Percentiles rank a stretch among this genome's conserved stretches.
These are phyloP conservation scores for Sarocladiaceae sp. DNA, from an alignment of 2,329 filamentous ascomycete species.

Conservation along the genomic window DNA sequence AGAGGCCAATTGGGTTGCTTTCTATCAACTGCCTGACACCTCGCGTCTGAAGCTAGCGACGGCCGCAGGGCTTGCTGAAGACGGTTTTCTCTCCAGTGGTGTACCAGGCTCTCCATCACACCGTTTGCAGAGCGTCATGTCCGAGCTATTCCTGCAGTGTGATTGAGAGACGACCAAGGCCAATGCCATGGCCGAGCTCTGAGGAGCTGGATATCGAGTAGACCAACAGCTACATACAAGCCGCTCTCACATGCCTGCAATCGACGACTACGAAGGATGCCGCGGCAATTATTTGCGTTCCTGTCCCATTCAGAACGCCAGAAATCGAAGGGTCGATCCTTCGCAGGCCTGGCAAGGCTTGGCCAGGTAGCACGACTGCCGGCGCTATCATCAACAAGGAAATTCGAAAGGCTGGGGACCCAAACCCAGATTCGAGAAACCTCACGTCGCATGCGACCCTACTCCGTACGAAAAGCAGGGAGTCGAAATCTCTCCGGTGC, in stretches of 20 bases:
- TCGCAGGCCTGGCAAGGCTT: neutral
- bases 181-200: neutral
- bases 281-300: neutral
- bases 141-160: too few species aligned
- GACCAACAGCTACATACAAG: too few species aligned
- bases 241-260: neutral
- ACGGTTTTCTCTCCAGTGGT: neutral
- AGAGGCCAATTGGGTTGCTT: neutral
- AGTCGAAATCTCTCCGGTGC: constrained; percentile 6
- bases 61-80: neutral
- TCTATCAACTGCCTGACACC: neutral
- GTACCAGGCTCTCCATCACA: too few species aligned
- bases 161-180: neutral
- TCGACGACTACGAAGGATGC: neutral
- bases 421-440: too few species aligned
- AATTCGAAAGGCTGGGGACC: neutral
- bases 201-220: neutral
- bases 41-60: neutral
- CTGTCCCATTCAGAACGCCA: neutral
- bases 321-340: neutral
- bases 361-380: neutral
- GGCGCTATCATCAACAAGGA: constrained; percentile 5
- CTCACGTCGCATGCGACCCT: constrained; percentile 5
- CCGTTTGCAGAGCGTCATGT: too few species aligned
- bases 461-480: neutral